phyloP scores from a whole-genome alignment of 1,284 basidiomycete species.

The Golubevia sp. region DNA sequence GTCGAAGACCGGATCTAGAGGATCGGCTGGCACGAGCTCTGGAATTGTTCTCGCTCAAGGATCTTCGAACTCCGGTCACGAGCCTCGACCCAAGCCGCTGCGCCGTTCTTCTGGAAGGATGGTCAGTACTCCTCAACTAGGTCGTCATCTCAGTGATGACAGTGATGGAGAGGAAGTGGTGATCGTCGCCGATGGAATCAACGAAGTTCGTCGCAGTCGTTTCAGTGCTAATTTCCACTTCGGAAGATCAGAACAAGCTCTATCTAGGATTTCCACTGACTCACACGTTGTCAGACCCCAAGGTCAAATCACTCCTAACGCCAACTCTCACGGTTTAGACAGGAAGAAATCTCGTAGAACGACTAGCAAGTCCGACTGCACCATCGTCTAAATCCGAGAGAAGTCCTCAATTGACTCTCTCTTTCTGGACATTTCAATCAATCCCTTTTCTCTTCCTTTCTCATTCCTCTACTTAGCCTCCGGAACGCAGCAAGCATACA shows the following conservation, averaged over 20 bases:
- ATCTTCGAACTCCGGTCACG: background rate
- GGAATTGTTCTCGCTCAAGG: background rate
- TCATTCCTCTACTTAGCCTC: too few relatives aligned
- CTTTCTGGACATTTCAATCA: too few relatives aligned
- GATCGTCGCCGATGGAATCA: constrained; percentile 1
- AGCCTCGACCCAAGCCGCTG: constrained; percentile 3
- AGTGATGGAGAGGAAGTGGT: constrained; percentile 3
- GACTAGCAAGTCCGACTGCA: constrained; percentile 26
- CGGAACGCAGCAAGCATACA: too few relatives aligned
- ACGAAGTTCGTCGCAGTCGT: constrained; percentile 19
- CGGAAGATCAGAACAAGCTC: constrained; percentile 5
- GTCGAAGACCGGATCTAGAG: constrained; percentile 16
- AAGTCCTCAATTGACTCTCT: too few relatives aligned
- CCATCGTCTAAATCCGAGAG: constrained; percentile 29
- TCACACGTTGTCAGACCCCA: background rate
- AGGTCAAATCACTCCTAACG: constrained; percentile 15
- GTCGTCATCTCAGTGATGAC: background rate
- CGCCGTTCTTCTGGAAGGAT: background rate
- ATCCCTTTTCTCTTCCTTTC: too few relatives aligned
- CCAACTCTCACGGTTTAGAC: constrained; percentile 17
- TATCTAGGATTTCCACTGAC: background rate
- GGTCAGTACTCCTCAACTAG: background rate
- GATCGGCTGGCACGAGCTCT: constrained; percentile 23
- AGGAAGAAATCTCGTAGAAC: constrained; percentile 23
- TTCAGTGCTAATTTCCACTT: constrained; percentile 15